Evolutionary conservation across 2,329 filamentous ascomycete genomes (phyloP).

Genomic region (Aspergillus pseudotamarii): DNA sequence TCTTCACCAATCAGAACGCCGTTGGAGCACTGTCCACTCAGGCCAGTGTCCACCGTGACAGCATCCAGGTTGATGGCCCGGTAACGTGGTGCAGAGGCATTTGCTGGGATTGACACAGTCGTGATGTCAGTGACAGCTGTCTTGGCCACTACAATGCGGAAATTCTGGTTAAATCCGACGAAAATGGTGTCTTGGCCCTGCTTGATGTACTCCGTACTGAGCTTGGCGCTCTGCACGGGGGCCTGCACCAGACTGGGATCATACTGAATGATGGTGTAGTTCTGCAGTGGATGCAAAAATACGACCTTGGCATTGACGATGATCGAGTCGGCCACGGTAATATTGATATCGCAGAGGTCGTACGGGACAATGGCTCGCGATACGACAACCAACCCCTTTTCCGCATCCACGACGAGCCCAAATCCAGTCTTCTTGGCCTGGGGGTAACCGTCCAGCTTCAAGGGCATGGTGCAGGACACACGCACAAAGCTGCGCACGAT

Average conservation of each 20-base stretch:
- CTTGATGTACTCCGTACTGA: slow-evolving; percentile 80
- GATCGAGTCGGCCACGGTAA: slow-evolving; percentile 96
- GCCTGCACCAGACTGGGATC: slow-evolving; percentile 92
- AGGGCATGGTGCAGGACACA: slow-evolving; percentile 86
- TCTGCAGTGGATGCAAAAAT: slow-evolving; percentile 94
- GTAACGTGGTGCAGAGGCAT: slow-evolving; percentile 87
- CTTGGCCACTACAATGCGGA: slow-evolving; percentile 88
- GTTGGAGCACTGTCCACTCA: slow-evolving; percentile 89
- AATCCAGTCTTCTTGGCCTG: slow-evolving; percentile 93
- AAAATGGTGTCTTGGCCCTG: slow-evolving; percentile 95
- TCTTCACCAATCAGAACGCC: slow-evolving; percentile 89
- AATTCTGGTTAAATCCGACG: slow-evolving; percentile 96
- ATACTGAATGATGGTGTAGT: slow-evolving; percentile 94
- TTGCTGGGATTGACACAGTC: slow-evolving; percentile 93
- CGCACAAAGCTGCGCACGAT: slow-evolving; percentile 94
- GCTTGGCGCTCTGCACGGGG: slow-evolving; percentile 83
- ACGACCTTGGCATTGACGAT: slow-evolving; percentile 92
- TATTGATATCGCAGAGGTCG: slow-evolving; percentile 91
- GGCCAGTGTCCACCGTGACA: slow-evolving; percentile 91
- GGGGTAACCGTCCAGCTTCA: slow-evolving; percentile 97
- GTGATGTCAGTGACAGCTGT: slow-evolving; percentile 97
- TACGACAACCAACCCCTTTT: slow-evolving; percentile 91
- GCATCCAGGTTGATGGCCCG: slow-evolving; percentile 94
- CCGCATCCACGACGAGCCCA: slow-evolving; percentile 94
- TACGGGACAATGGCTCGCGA: slow-evolving; percentile 94